phyloP scores from a whole-genome alignment of 2,329 filamentous ascomycete genomes.

The Teratosphaeria zuluensis region DNA sequence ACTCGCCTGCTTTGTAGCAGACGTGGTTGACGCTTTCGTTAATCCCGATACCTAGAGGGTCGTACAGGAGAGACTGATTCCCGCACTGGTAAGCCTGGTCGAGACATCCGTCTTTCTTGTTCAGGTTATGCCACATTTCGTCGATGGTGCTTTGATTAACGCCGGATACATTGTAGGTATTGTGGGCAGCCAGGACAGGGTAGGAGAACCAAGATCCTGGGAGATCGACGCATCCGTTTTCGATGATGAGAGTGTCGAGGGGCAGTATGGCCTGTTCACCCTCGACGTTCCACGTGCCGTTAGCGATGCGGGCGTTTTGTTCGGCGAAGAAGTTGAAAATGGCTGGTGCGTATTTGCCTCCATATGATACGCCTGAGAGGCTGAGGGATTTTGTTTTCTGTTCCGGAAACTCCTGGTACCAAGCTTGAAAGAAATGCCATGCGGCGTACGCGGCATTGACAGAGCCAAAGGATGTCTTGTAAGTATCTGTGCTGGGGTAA shows the following conservation, averaged over 20 bases:
- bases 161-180: constrained; percentile 47
- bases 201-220: constrained; percentile 35
- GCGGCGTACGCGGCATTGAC: constrained; percentile 35
- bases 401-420: constrained; percentile 31
- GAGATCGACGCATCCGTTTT: constrained; percentile 49
- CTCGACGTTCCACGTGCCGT: constrained; percentile 28
- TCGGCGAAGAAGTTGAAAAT: constrained; percentile 51
- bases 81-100: constrained; percentile 45
- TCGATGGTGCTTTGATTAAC: constrained; percentile 38
- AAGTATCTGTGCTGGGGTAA: constrained; percentile 36
- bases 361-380: constrained; percentile 50
- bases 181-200: constrained; percentile 40
- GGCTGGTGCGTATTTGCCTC: constrained; percentile 37
- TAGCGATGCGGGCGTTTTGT: constrained; percentile 46
- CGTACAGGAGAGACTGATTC: constrained; percentile 35
- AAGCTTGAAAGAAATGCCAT: constrained; percentile 54
- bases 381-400: constrained; percentile 45
- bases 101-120: constrained; percentile 41
- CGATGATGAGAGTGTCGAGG: constrained; percentile 44
- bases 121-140: constrained; percentile 35
- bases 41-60: constrained; percentile 39
- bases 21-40: constrained; percentile 29
- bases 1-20: constrained; percentile 37
- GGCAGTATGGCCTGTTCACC: constrained; percentile 31
- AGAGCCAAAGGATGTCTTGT: constrained; percentile 41